A percentile compares a stretch with the other conserved stretches of the same genome.
Evolutionary conservation across 2,329 filamentous ascomycete species (phyloP).

Genomic region (Plenodomus tracheiphilus): DNA sequence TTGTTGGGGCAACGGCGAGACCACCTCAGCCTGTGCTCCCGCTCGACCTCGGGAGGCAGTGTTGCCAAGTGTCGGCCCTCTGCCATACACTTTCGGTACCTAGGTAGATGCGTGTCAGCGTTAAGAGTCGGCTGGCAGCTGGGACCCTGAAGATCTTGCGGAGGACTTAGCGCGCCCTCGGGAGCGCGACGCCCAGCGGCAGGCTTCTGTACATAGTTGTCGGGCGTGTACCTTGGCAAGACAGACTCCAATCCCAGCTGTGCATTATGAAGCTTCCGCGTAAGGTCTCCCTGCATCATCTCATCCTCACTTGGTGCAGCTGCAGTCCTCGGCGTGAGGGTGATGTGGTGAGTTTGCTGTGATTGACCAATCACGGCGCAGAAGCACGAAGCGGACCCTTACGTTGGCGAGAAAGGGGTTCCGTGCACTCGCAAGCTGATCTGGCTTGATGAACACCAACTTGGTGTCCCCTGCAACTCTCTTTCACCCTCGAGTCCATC

Average conservation of each 20-base stretch:
- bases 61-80: too few species aligned
- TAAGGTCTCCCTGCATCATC: too few species aligned
- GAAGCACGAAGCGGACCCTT: background rate
- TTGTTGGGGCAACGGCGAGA: too few species aligned
- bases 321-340: background rate
- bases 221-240: too few species aligned
- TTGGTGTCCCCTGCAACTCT: slow-evolving; percentile 8
- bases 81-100: too few species aligned
- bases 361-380: background rate
- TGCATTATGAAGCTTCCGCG: too few species aligned
- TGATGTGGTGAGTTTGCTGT: background rate
- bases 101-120: too few species aligned
- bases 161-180: background rate
- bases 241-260: too few species aligned
- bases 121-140: background rate
- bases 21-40: too few species aligned
- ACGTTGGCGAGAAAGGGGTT: background rate
- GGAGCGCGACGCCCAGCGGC: background rate
- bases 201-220: too few species aligned
- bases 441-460: slow-evolving; percentile 25
- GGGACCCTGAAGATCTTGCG: background rate
- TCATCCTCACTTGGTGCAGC: too few species aligned
- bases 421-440: slow-evolving; percentile 25
- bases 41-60: too few species aligned
- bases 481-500: slow-evolving; percentile 17